phyloP scores from a whole-genome alignment of 163 green algal genomes.

The Chlamydomonas reinhardtii region DNA sequence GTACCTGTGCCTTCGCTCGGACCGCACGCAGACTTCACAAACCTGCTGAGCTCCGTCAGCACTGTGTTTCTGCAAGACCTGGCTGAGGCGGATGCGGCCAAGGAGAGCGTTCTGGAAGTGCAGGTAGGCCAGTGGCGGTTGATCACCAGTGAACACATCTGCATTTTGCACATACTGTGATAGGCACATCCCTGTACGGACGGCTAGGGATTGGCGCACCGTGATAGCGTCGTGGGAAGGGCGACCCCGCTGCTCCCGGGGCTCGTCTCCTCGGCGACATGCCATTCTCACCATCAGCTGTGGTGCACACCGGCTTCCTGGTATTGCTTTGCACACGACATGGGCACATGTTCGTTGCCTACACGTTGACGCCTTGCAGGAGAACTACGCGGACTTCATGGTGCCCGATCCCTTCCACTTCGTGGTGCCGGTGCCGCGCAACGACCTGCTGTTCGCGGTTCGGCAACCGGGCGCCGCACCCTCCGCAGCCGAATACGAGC shows the following conservation, averaged over 20 bases:
- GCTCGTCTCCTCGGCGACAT: no score
- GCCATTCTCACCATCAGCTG: no score
- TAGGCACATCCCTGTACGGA: no score
- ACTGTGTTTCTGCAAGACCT: slow-evolving; percentile 95
- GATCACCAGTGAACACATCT: no score
- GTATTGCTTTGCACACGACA: no score
- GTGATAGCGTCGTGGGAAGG: no score
- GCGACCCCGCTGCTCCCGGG: no score
- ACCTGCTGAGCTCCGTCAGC: slow-evolving; percentile 90
- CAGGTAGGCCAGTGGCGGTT: slow-evolving; percentile 57
- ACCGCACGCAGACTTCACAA: slow-evolving; percentile 89
- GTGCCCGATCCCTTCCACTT: slow-evolving; percentile 91
- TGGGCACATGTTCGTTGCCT: no score
- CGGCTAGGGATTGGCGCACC: no score
- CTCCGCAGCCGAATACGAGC: slow-evolving; percentile 54
- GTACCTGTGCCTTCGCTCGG: no score
- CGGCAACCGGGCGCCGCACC: slow-evolving; percentile 32
- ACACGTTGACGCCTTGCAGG: slow-evolving; percentile 62
- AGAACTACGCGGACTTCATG: slow-evolving; percentile 94
- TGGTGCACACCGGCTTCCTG: no score
- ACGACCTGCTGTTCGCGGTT: slow-evolving; percentile 67
- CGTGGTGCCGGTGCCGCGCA: slow-evolving; percentile 71
- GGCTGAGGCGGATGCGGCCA: slow-evolving; percentile 87
- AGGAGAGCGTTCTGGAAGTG: slow-evolving; percentile 82
- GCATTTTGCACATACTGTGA: no score